Evolutionary conservation across 192 early-diverging fungal genomes (phyloP).

Genomic region (Cetraspora pellucida): DNA sequence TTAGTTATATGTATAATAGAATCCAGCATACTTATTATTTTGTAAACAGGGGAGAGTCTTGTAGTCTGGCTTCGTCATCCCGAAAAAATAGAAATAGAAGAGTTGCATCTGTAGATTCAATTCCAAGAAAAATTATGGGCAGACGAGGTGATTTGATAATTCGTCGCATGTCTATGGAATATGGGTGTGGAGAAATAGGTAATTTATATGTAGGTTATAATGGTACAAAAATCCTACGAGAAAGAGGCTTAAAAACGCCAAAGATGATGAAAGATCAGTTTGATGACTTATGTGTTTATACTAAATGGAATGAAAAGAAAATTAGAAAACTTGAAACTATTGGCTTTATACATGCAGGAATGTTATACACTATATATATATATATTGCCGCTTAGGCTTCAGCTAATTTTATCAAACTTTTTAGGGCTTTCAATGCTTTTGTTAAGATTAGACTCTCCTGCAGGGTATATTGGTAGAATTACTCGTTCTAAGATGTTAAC

Average conservation of each 20-base stretch:
- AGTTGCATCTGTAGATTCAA: constrained; percentile 26
- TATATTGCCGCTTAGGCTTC: constrained; percentile 10
- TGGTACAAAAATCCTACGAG: constrained; percentile 24
- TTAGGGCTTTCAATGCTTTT: constrained; percentile 22
- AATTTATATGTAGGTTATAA: constrained; percentile 10
- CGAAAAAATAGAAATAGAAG: constrained; percentile 36
- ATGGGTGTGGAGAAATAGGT: constrained; percentile 25
- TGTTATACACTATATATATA: background rate
- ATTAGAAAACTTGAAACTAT: constrained; percentile 26
- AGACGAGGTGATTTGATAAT: constrained; percentile 31
- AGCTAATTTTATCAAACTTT: constrained; percentile 13
- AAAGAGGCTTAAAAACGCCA: constrained; percentile 29
- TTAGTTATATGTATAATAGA: no score
- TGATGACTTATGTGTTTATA: constrained; percentile 6
- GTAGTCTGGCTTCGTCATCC: constrained; percentile 29
- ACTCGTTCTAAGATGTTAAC: no score
- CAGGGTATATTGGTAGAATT: constrained; percentile 14
- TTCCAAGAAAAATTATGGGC: constrained; percentile 38
- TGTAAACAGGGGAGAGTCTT: constrained; percentile 32
- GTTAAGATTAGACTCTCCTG: constrained; percentile 27
- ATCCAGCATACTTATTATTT: no score
- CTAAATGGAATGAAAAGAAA: constrained; percentile 20
- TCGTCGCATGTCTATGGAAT: constrained; percentile 17
- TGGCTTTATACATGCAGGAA: constrained; percentile 31
- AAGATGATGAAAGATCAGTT: constrained; percentile 37